Evolutionary conservation across 2,329 filamentous ascomycete species (phyloP).

Genomic region (Botrytis deweyae): DNA sequence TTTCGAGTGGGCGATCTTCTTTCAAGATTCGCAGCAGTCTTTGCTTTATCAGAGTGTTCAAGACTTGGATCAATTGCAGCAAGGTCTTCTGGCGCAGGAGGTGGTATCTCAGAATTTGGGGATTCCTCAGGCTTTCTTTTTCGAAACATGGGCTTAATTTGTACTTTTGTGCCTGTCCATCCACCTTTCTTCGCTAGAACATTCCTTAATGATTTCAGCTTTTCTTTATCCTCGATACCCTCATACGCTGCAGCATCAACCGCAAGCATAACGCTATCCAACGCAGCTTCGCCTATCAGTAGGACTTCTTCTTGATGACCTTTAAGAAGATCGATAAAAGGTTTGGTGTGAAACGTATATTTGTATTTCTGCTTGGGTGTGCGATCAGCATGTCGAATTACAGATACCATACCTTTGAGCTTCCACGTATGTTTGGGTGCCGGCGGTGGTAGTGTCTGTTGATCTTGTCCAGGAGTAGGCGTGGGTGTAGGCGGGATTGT

Average conservation of each 20-base stretch:
- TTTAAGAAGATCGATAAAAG: conserved; percentile 91
- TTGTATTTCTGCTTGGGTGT: conserved; percentile 99
- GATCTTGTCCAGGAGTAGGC: conserved; percentile 21
- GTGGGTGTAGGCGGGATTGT: conserved; percentile 31
- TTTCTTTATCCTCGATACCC: conserved; percentile 79
- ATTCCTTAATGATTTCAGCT: conserved; percentile 81
- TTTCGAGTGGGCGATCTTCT: conserved; percentile 61
- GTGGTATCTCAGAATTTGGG: background rate
- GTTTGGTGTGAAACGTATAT: conserved; percentile 95
- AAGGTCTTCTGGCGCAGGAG: conserved; percentile 6
- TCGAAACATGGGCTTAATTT: conserved; percentile 99
- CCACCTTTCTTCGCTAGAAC: conserved; percentile 89
- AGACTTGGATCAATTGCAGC: background rate
- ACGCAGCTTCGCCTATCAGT: conserved; percentile 84
- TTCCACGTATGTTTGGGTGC: conserved; percentile 94
- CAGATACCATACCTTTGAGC: conserved; percentile 93
- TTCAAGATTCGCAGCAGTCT: conserved; percentile 29
- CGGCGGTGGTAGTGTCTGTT: conserved; percentile 48
- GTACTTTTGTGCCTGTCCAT: conserved; percentile 95
- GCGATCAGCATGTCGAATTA: conserved; percentile 92
- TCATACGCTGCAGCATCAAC: conserved; percentile 77
- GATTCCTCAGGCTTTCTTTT: conserved; percentile 71
- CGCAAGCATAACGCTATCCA: conserved; percentile 85
- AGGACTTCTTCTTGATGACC: conserved; percentile 96
- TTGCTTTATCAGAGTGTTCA: conserved; percentile 20